Conservation (phyloP, 2,329 filamentous ascomycete species). For the Colletotrichum tofieldiae region DNA sequence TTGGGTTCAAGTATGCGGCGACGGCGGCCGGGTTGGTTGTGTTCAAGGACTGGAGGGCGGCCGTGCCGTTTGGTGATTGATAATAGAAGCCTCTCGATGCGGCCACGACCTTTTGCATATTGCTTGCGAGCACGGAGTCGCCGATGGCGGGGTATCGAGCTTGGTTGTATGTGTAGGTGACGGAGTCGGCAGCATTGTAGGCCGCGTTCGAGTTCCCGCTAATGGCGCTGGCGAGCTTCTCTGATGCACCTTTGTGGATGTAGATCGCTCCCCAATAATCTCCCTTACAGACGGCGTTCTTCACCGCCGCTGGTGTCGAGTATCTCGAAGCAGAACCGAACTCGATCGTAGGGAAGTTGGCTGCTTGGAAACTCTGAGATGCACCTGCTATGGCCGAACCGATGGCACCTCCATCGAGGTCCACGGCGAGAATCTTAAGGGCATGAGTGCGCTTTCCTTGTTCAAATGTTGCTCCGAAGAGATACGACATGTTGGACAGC, state of each 20-base stretch:
- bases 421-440: conserved; percentile 51
- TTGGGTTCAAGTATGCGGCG: conserved; percentile 54
- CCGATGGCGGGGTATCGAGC: conserved; percentile 53
- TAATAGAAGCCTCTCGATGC: conserved; percentile 49
- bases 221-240: conserved; percentile 50
- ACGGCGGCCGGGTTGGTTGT: conserved; percentile 47
- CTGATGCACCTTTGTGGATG: conserved; percentile 51
- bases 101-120: conserved; percentile 49
- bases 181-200: conserved; percentile 52
- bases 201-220: conserved; percentile 45
- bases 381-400: conserved; percentile 52
- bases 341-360: conserved; percentile 52
- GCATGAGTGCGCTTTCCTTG: conserved; percentile 45
- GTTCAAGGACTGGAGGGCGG: conserved; percentile 42
- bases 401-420: conserved; percentile 53
- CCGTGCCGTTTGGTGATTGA: conserved; percentile 44
- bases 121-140: conserved; percentile 49
- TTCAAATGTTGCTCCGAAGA: conserved; percentile 53
- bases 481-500: conserved; percentile 46
- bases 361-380: conserved; percentile 51
- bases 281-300: conserved; percentile 53
- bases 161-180: conserved; percentile 56
- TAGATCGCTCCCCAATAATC: conserved; percentile 58
- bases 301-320: conserved; percentile 47
- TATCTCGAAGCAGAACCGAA: conserved; percentile 48